Evolutionary conservation across 2,329 filamentous ascomycete genomes (phyloP).

Genomic region (Neospermospora avenae): DNA sequence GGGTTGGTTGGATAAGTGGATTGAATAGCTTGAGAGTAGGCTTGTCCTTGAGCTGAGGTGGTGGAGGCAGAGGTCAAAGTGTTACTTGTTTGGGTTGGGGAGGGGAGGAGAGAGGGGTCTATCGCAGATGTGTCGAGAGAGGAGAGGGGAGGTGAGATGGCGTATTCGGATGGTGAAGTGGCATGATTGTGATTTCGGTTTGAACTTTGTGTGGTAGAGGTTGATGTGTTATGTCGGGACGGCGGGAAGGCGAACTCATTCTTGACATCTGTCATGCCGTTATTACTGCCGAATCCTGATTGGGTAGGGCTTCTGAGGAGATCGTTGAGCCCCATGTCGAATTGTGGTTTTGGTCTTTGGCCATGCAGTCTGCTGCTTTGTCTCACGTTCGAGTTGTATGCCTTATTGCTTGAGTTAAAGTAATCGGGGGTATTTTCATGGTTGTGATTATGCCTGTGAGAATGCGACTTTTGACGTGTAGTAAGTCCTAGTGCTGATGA

Average conservation of each 20-base stretch:
- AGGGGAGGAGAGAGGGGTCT: slow-evolving; percentile 30
- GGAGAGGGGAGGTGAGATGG: slow-evolving; percentile 29
- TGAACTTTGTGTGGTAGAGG: slow-evolving; percentile 1
- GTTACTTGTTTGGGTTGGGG: background rate
- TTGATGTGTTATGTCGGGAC: slow-evolving; percentile 8
- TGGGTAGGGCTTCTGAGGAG: slow-evolving; percentile 24
- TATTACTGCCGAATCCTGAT: background rate
- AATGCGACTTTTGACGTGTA: slow-evolving; percentile 21
- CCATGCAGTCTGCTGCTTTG: background rate
- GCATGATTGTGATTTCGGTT: slow-evolving; percentile 1
- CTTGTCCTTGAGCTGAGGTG: background rate
- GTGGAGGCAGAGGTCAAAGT: background rate
- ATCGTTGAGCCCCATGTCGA: slow-evolving; percentile 35
- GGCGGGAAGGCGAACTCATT: slow-evolving; percentile 21
- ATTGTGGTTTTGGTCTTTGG: slow-evolving; percentile 30
- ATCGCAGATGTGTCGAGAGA: slow-evolving; percentile 28
- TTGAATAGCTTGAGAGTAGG: slow-evolving; percentile 11
- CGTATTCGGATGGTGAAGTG: slow-evolving; percentile 22
- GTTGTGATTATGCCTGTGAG: slow-evolving; percentile 3
- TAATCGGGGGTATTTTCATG: slow-evolving; percentile 14
- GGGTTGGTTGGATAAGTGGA: slow-evolving; percentile 8
- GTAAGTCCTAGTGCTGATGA: slow-evolving; percentile 30
- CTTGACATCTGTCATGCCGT: slow-evolving; percentile 11
- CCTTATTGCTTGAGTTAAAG: slow-evolving; percentile 20
- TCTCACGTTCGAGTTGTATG: background rate